These are phyloP conservation scores for Nemania serpens DNA, from an alignment of 2,329 filamentous ascomycete species.

Conservation along the genomic window DNA sequence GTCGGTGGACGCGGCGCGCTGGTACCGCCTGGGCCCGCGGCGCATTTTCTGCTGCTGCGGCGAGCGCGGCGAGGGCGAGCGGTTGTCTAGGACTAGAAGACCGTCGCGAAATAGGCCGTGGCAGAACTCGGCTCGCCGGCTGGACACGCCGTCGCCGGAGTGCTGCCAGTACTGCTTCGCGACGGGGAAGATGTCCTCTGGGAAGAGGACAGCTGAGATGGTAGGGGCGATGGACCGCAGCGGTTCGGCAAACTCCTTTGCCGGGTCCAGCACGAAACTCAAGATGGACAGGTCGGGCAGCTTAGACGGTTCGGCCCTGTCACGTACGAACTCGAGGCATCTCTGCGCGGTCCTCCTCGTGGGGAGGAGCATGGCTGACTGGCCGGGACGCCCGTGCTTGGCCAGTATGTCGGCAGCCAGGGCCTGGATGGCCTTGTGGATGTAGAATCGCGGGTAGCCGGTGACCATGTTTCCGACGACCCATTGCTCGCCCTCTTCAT, in stretches of 20 bases:
- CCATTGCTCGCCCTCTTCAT: constrained; percentile 90
- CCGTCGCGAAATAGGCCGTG: constrained; percentile 74
- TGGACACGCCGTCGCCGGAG: constrained; percentile 89
- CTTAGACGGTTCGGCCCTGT: constrained; percentile 59
- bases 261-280: constrained; percentile 66
- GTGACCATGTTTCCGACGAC: constrained; percentile 84
- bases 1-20: constrained; percentile 57
- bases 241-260: constrained; percentile 55
- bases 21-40: constrained; percentile 83
- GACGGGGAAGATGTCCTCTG: constrained; percentile 66
- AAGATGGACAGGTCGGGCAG: constrained; percentile 58
- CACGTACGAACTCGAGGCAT: constrained; percentile 74
- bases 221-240: constrained; percentile 62
- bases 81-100: constrained; percentile 50
- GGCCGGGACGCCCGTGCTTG: constrained; percentile 63
- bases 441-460: constrained; percentile 95
- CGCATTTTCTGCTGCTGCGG: constrained; percentile 45
- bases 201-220: constrained; percentile 74
- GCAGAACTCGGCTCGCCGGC: constrained; percentile 88
- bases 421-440: constrained; percentile 79
- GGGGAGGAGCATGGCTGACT: constrained; percentile 83
- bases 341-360: constrained; percentile 69
- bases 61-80: constrained; percentile 33
- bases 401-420: constrained; percentile 71
- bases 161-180: constrained; percentile 99